Evolutionary conservation across 1,284 basidiomycete species (phyloP).

Genomic region (Sphagnurus paluster): DNA sequence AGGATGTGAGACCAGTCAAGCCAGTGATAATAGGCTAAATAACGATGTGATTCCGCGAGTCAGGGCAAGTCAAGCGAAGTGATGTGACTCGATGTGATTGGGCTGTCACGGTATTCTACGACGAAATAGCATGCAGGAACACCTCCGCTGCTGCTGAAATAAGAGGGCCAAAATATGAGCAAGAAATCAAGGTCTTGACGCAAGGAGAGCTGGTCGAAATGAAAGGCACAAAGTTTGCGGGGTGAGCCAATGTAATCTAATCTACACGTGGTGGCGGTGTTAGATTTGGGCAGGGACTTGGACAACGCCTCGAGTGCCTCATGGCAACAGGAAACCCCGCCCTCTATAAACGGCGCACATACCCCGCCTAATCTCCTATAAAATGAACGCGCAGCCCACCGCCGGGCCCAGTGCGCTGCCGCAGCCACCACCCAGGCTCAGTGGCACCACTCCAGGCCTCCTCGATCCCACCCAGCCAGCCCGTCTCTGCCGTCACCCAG

Average conservation of each 20-base stretch:
- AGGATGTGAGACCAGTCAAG: slow-evolving; percentile 14
- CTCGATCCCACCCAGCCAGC: slow-evolving; percentile 59
- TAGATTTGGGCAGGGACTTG: no score
- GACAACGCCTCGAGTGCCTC: no score
- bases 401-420: slow-evolving; percentile 12
- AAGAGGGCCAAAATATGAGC: no score
- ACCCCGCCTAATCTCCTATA: not conserved
- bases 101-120: slow-evolving; percentile 8
- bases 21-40: no score
- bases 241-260: slow-evolving; percentile 5
- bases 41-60: no score
- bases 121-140: no score
- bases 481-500: slow-evolving; percentile 56
- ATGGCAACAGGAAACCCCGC: slow-evolving; percentile 8
- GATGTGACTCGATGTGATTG: slow-evolving; percentile 16
- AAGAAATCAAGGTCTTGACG: no score
- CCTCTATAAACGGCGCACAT: slow-evolving; percentile 2
- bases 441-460: slow-evolving; percentile 49
- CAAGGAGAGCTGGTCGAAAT: not conserved
- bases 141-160: no score
- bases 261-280: slow-evolving; percentile 13
- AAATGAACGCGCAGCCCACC: slow-evolving; percentile 4
- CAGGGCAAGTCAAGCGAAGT: slow-evolving; percentile 16
- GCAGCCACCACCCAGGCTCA: slow-evolving; percentile 19
- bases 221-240: not conserved